Evolutionary conservation across 805 yeast genomes (phyloP), one percentile per base, ranked within the genome.

Genomic region (Metschnikowia cubensis): DNA sequence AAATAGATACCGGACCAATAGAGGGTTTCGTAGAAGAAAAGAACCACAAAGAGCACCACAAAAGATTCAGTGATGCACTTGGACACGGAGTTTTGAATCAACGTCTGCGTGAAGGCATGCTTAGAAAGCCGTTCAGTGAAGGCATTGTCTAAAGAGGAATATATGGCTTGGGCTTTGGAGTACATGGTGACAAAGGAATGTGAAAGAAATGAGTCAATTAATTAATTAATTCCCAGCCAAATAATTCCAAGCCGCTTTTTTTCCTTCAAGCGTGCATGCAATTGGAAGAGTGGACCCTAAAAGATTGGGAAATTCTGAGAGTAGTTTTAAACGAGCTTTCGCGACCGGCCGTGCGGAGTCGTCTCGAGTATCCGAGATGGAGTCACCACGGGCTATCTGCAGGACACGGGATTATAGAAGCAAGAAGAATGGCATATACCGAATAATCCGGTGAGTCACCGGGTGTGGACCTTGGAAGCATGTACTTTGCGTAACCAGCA

Each of bases 1-100:
- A 75, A 57, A 50, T 65, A 64, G 2, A 76, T 67, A 0, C 82
- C 82, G 29, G 69, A 51, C 66, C 74, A 68, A 60, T 75, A 74
- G 13, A 75, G 53, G 1, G 62, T 50, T 48, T 78, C 79, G 55
- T 76, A 77, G 33, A 70, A 60, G 33, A 63, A 35, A 8, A 62
- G 56, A 6, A 53, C 33, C 33, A 54, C 48, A 42, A 58, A 56
- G 4, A 45, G 35, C 22, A 57, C 45, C 17, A 57, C 48, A 35
- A 58, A 49, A 8, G 44, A n/a, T 42, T 55, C 57, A 2, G 60
- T 54, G 40, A 58, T 57, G 36, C 35, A 10, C 35, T 51, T 49
- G 25, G 59, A 54, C 11, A 56, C 48, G 7, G 56, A 49, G 44
- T 56, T 58, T 46, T 56, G 59, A 14, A 58, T 44, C 43, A 58